Evolutionary conservation across 2,329 filamentous ascomycete species (phyloP).

Genomic region (Tolypocladium paradoxum): DNA sequence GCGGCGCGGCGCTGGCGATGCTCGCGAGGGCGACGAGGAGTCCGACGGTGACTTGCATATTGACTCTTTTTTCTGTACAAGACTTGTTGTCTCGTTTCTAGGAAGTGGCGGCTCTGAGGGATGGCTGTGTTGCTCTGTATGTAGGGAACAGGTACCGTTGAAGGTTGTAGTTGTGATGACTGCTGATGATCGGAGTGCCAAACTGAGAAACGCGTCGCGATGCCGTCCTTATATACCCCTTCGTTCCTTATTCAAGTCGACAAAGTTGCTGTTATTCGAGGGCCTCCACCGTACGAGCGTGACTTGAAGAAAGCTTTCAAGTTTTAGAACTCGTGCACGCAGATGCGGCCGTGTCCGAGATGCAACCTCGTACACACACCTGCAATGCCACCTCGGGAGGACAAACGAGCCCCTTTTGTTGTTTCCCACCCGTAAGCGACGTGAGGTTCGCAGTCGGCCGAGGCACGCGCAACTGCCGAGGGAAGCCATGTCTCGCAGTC

Average conservation of each 20-base stretch:
- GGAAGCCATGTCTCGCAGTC: neutral
- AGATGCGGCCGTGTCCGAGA: constrained; percentile 3
- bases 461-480: neutral
- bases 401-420: neutral
- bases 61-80: neutral
- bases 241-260: neutral
- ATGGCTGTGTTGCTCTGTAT: neutral
- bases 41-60: neutral
- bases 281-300: neutral
- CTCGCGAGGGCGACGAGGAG: neutral
- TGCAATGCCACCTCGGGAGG: constrained; percentile 1
- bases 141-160: neutral
- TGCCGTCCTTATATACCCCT: neutral
- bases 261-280: too few species aligned
- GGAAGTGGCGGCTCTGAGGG: neutral
- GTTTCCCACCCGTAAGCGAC: too few species aligned
- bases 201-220: neutral
- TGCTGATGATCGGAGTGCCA: neutral
- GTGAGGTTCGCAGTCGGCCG: too few species aligned
- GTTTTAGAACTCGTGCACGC: constrained; percentile 1
- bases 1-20: neutral
- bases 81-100: neutral
- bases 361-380: constrained; percentile 2
- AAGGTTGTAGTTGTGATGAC: neutral
- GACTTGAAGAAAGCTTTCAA: neutral